Percentiles rank a stretch among this genome's conserved stretches.
These are phyloP conservation scores for Trametes hirsuta DNA, from an alignment of 1,284 basidiomycete species.

Conservation along the genomic window DNA sequence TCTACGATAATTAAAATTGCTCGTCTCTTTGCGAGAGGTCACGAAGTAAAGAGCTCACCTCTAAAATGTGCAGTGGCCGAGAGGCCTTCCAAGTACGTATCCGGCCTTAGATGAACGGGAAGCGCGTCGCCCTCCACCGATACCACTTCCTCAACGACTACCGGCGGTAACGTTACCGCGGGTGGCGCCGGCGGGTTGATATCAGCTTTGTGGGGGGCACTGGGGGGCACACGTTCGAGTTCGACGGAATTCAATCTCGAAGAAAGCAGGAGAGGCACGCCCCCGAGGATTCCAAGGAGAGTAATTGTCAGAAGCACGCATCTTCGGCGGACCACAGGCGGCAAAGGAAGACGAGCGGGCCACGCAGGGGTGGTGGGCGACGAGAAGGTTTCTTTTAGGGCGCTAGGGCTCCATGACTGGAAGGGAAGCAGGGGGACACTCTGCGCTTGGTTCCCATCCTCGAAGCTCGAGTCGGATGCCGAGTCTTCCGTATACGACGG, in stretches of 20 bases:
- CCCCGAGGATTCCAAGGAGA: not conserved
- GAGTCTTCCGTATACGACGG: conserved; percentile 3
- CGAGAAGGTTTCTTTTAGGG: conserved; percentile 8
- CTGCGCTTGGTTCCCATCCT: conserved; percentile 2
- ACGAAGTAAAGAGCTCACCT: not conserved
- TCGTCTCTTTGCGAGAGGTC: not conserved
- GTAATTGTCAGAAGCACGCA: not conserved
- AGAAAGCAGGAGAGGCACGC: conserved; percentile 4
- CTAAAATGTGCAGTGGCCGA: conserved; percentile 9
- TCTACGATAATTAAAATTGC: conserved; percentile 31
- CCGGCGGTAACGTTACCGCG: not conserved
- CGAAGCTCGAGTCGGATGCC: conserved; percentile 9
- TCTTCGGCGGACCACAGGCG: conserved; percentile 6
- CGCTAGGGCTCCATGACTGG: conserved; percentile 9
- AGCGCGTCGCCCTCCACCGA: conserved; percentile 3
- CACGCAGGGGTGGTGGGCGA: not conserved
- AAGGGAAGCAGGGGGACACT: conserved; percentile 9
- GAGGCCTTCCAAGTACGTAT: conserved; percentile 7
- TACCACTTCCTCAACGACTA: not conserved
- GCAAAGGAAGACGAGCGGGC: not conserved
- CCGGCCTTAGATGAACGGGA: conserved; percentile 8
- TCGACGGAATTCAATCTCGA: not conserved
- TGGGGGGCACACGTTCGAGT: not conserved
- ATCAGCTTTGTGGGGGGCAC: not conserved
- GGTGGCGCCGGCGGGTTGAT: not conserved